Evolutionary conservation across 1,139 yeast species (phyloP), one percentile per base, ranked within the genome.

Genomic region (Pneumocystis oryctolagi): DNA sequence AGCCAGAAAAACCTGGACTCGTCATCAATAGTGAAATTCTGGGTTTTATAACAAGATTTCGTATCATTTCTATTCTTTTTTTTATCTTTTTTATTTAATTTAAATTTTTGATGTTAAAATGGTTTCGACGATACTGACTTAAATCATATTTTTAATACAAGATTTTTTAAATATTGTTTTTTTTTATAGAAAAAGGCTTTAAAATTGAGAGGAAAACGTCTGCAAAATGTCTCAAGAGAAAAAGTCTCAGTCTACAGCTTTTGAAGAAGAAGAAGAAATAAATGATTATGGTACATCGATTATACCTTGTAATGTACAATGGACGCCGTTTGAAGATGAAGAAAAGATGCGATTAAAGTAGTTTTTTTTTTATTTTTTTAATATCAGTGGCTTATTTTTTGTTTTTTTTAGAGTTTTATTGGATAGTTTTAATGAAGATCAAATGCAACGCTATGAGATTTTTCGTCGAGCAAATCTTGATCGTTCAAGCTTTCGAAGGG

Each of bases 391-490:
- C 42, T 18, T 5, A 5, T 2, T 9, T 47, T 5, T 12, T 18
- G 9, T 18, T 47, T 18, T 40, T 40, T 47, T 12, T 12, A 80
- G 87, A 67, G 70, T 89, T 34, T 75, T 90, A 66, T 80, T 89
- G 66, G 82, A 88, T 30, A 82, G 84, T 67, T 82, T 92, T 71
- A 84, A 86, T 65, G 82, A 82, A n/a, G 87, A 84, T 55, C 97
- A 92, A 71, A 85, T 88, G 85, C 84, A 84, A 66, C 75, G 96
- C 62, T 90, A 89, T 73, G 97, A 89, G 71, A 88, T 87, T 14
- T 89, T 84, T 72, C 80, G 96, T 68, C 78, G 97, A 68, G 86
- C 95, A 64, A 85, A 89, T 42, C 76, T 92, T 61, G 89, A 87
- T 70, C 84, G 86, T 67, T 81, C 84, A 1, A 89, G 89, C 1